phyloP scores from a whole-genome alignment of 257 asterid species.

The Penstemon eatonii region DNA sequence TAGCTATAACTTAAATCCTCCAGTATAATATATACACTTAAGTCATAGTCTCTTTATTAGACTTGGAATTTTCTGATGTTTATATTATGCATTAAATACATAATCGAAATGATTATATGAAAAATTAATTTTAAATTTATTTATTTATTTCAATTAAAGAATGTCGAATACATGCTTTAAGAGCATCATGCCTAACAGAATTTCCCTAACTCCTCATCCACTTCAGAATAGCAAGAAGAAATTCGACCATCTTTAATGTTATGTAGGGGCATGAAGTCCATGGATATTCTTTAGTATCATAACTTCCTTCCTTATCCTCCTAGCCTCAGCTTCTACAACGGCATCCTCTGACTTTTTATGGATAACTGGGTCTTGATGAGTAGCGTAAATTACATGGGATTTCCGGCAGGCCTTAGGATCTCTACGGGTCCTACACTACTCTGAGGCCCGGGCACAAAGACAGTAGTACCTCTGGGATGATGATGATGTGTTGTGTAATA shows the following conservation, averaged over 20 bases:
- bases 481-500: background rate
- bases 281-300: constrained; percentile 44
- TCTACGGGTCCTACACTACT: constrained; percentile 4
- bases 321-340: constrained; percentile 47
- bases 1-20: no score
- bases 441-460: constrained; percentile 12
- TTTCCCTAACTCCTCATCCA: background rate
- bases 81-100: no score
- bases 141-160: no score
- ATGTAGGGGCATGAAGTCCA: constrained; percentile 1
- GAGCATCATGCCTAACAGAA: no score
- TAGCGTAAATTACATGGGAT: constrained; percentile 6
- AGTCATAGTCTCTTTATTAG: no score
- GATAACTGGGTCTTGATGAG: background rate
- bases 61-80: no score
- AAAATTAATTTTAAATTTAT: no score
- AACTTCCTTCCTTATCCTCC: constrained; percentile 76
- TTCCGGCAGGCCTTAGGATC: constrained; percentile 1
- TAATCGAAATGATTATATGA: no score
- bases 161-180: no score
- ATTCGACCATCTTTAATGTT: background rate
- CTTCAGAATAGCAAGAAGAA: background rate
- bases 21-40: no score
- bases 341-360: constrained; percentile 23
- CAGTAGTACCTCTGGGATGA: background rate